Conservation (phyloP, 1,284 basidiomycete species). For the Marasmius fiardii region DNA sequence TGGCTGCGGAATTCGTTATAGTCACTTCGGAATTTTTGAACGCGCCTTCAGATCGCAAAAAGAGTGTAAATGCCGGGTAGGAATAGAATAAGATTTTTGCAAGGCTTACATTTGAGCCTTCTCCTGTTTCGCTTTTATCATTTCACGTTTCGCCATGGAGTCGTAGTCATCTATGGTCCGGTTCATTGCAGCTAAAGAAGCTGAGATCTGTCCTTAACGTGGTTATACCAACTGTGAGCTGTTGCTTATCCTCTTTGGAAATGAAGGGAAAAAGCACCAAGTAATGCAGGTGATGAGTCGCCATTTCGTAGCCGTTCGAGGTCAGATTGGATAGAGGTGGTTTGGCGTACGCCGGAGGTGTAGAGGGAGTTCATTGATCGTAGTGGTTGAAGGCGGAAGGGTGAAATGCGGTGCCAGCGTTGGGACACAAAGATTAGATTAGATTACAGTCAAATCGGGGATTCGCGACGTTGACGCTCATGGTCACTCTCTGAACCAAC, state of each 20-base stretch:
- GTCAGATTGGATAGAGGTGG: conserved; percentile 85
- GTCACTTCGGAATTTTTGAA: conserved; percentile 79
- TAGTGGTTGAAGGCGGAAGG: conserved; percentile 9
- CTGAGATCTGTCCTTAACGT: conserved; percentile 88
- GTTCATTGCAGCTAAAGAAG: conserved; percentile 88
- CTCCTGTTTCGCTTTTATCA: conserved; percentile 91
- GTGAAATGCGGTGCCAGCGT: neutral
- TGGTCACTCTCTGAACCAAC: too few species aligned
- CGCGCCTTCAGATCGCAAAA: conserved; percentile 49
- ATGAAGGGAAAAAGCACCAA: conserved; percentile 56
- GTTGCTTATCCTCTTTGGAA: neutral
- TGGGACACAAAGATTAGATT: too few species aligned
- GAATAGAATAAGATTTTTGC: neutral
- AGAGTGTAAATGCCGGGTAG: neutral
- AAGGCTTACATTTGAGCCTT: conserved; percentile 82
- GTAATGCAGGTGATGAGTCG: conserved; percentile 73
- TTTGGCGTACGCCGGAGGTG: conserved; percentile 89
- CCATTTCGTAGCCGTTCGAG: conserved; percentile 78
- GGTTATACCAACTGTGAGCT: conserved; percentile 12
- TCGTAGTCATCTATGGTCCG: conserved; percentile 95
- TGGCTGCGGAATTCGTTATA: conserved; percentile 68
- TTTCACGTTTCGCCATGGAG: conserved; percentile 91
- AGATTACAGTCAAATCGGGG: too few species aligned
- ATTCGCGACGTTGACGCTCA: too few species aligned
- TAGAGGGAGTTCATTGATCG: conserved; percentile 87